A percentile compares a stretch with the other conserved stretches of the same genome.
These are phyloP conservation scores for Pythium phragmiticola DNA, from an alignment of 352 stramenopile species.

Conservation along the genomic window DNA sequence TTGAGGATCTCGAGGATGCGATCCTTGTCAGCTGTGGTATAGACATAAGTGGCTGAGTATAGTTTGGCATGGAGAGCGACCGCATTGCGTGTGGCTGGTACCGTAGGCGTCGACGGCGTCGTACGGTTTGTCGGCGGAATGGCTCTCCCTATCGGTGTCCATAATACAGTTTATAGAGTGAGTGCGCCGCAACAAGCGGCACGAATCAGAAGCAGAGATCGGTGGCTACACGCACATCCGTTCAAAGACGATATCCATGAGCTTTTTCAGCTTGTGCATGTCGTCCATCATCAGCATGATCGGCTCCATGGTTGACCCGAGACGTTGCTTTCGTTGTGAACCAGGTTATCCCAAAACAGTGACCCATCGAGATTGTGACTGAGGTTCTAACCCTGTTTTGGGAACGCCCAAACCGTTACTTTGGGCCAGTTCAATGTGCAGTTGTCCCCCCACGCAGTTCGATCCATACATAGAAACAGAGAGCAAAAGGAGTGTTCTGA, in stretches of 20 bases:
- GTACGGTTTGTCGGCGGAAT: constrained; percentile 58
- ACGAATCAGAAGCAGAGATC: neutral
- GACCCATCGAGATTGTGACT: neutral
- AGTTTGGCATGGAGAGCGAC: neutral
- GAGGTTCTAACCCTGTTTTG: neutral
- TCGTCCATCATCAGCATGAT: constrained; percentile 92
- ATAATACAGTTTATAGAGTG: neutral
- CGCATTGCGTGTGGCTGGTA: constrained; percentile 14
- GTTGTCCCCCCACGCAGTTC: too few species aligned
- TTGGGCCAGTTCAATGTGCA: neutral
- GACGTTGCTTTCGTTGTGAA: neutral
- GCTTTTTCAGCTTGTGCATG: constrained; percentile 91
- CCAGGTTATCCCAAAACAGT: neutral
- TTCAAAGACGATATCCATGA: constrained; percentile 87
- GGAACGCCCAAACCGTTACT: neutral
- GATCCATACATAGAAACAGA: too few species aligned
- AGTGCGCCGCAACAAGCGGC: neutral
- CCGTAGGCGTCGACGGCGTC: constrained; percentile 77
- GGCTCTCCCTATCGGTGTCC: constrained; percentile 37
- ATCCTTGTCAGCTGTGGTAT: constrained; percentile 72
- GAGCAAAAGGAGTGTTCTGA: too few species aligned
- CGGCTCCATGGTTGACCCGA: constrained; percentile 59
- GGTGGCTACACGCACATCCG: constrained; percentile 61
- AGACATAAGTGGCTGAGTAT: constrained; percentile 1
- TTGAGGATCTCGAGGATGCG: constrained; percentile 89